Evolutionary conservation across 352 stramenopile genomes (phyloP), one percentile per base, ranked within the genome.

Genomic region (Pythium brassicae): DNA sequence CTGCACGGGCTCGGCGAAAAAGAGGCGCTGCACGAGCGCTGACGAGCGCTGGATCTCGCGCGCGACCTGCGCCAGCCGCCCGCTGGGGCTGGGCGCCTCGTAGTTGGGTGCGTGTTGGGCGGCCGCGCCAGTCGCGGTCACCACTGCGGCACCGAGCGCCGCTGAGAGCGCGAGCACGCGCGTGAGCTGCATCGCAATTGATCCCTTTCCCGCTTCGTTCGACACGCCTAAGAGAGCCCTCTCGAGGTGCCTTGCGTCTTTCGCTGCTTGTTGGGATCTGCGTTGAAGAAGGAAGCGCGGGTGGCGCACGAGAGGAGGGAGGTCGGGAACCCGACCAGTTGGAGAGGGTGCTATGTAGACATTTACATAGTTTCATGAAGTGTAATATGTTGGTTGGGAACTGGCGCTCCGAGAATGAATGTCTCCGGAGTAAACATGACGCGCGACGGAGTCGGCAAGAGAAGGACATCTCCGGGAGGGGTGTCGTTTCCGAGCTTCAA

Each of bases 101-200:
- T 9, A 7, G 27, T 47, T 40, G 12, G n/a, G n/a, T n/a, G n/a
- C n/a, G 35, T 48, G 26, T 48, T 27, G 25, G 32, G 32, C 32
- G 32, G 19, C 35, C 8, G 53, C 26, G 20, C 19, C 57, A 25
- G 32, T n/a, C 19, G 22, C 29, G 17, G 26, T n/a, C 1, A 19
- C 27, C 1, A 25, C 23, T 2, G 26, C 26, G 22, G 44, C 52
- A 3, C 25, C 37, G 26, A 27, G 25, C 19, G 47, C 46, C n/a
- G 25, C 27, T 43, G 57, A 42, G 35, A 95, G 66, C 29, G 86
- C 82, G 29, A 83, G 80, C 54, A 79, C 71, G 26, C 82, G 83
- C 83, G 82, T 92, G 23, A 95, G 34, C 46, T 95, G 78, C 57
- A 88, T 79, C 50, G 91, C 76, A n/a, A n/a, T n/a, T n/a, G 46